Percentiles rank a stretch among this genome's conserved stretches.
Conservation (phyloP, 2,329 filamentous ascomycete species). For the Lecanicillium sp. region DNA sequence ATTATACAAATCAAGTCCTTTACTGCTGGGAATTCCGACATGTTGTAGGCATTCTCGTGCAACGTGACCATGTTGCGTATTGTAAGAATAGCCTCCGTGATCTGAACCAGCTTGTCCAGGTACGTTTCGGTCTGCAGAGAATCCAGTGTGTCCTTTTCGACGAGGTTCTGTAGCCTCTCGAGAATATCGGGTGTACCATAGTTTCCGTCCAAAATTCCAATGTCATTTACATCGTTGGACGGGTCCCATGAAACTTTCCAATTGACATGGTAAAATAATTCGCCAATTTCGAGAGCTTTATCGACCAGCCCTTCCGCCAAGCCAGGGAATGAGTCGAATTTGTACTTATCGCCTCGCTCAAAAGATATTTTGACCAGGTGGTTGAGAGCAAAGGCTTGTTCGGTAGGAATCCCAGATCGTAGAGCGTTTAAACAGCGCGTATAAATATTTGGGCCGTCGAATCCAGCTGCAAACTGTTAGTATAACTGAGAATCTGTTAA, state of each 20-base stretch:
- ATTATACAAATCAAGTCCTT: constrained; percentile 79
- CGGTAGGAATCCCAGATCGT: constrained; percentile 67
- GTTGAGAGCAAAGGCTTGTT: constrained; percentile 88
- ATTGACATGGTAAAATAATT: constrained; percentile 70
- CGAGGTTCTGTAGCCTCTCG: constrained; percentile 59
- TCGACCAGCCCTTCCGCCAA: constrained; percentile 82
- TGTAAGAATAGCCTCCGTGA: constrained; percentile 81
- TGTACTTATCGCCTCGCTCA: constrained; percentile 90
- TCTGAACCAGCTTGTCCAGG: constrained; percentile 60
- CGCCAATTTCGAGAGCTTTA: constrained; percentile 71
- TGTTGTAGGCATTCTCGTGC: constrained; percentile 76
- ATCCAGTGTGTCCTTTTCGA: constrained; percentile 50
- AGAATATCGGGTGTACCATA: constrained; percentile 48
- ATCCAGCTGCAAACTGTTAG: constrained; percentile 35
- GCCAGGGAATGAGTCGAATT: constrained; percentile 84
- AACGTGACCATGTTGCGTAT: constrained; percentile 95
- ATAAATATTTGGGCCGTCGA: constrained; percentile 82
- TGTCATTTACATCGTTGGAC: constrained; percentile 43
- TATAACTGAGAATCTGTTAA: not conserved
- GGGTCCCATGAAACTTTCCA: constrained; percentile 68
- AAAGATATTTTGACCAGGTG: constrained; percentile 93
- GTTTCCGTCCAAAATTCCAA: constrained; percentile 34
- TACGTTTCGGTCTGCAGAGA: constrained; percentile 67
- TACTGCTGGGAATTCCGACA: constrained; percentile 65
- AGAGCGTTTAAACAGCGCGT: constrained; percentile 78